phyloP scores from a whole-genome alignment of 1,284 basidiomycete species.

The Leccinum solheimii region DNA sequence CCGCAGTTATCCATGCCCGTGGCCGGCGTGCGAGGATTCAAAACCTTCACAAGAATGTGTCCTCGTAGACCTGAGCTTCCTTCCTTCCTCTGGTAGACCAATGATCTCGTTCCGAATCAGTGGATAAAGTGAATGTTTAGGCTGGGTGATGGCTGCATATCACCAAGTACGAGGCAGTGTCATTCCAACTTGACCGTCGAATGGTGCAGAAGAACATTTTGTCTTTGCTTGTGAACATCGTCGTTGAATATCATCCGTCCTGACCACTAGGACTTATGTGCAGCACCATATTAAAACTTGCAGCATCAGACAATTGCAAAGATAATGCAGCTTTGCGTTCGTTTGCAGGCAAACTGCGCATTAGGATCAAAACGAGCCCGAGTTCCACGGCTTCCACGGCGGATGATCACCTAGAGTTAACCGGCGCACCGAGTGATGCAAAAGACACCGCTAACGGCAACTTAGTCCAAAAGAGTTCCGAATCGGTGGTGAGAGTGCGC shows the following conservation, averaged over 20 bases:
- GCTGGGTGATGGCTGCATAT: too few relatives aligned
- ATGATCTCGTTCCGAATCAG: too few relatives aligned
- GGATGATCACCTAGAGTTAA: background rate
- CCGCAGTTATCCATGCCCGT: background rate
- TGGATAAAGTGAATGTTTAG: too few relatives aligned
- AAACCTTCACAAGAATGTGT: background rate
- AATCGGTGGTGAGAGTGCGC: background rate
- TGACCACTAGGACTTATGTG: background rate
- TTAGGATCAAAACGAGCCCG: too few relatives aligned
- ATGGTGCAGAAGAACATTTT: background rate
- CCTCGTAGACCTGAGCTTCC: background rate
- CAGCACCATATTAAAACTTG: background rate
- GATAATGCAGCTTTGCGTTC: too few relatives aligned
- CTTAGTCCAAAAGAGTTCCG: background rate
- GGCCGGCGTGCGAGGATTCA: background rate
- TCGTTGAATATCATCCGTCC: background rate
- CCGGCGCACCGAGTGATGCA: background rate
- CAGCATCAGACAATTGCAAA: background rate
- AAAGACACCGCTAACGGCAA: background rate
- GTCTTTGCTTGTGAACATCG: background rate
- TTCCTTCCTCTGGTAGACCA: too few relatives aligned
- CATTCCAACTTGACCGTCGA: too few relatives aligned
- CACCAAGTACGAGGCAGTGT: too few relatives aligned
- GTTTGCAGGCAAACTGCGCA: too few relatives aligned
- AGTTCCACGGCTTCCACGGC: too few relatives aligned